Evolutionary conservation across 192 early-diverging fungal genomes (phyloP).

Genomic region (Podila clonocystis): DNA sequence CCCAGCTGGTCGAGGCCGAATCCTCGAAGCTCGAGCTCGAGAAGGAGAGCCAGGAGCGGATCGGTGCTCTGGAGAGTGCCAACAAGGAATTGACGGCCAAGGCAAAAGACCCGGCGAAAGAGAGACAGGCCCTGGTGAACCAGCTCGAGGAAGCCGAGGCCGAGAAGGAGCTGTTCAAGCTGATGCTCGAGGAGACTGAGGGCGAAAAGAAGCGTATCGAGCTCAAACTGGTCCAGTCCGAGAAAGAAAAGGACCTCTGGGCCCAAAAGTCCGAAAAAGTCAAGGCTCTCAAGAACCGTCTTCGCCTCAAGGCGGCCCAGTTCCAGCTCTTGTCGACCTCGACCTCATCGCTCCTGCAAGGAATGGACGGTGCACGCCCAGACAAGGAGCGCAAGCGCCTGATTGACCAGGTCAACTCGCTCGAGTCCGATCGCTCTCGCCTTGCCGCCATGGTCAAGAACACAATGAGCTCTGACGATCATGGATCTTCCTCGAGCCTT

Average conservation of each 20-base stretch:
- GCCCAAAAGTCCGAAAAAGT: constrained; percentile 26
- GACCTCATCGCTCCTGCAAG: constrained; percentile 29
- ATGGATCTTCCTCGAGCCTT: neutral
- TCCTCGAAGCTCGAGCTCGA: constrained; percentile 22
- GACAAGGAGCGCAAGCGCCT: constrained; percentile 50
- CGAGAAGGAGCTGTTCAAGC: constrained; percentile 48
- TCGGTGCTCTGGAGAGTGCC: constrained; percentile 24
- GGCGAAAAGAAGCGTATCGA: constrained; percentile 48
- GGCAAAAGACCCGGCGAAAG: constrained; percentile 42
- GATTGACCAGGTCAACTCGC: constrained; percentile 39
- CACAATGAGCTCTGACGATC: constrained; percentile 24
- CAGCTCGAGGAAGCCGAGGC: constrained; percentile 46
- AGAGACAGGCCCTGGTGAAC: constrained; percentile 38
- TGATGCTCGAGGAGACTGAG: constrained; percentile 51
- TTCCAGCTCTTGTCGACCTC: constrained; percentile 40
- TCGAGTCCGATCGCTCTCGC: constrained; percentile 48
- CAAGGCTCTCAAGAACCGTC: constrained; percentile 32
- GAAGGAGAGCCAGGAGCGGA: constrained; percentile 33
- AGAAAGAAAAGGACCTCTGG: constrained; percentile 37
- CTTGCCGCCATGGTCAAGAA: constrained; percentile 50
- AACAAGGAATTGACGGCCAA: constrained; percentile 34
- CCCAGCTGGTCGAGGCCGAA: constrained; percentile 31
- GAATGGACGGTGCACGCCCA: constrained; percentile 33
- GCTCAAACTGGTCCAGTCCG: constrained; percentile 16
- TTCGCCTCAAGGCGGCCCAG: constrained; percentile 40